Percentiles rank a stretch among this genome's conserved stretches.
These are phyloP conservation scores for Sarocladium brachiariae DNA, from an alignment of 2,329 filamentous ascomycete species.

Conservation along the genomic window DNA sequence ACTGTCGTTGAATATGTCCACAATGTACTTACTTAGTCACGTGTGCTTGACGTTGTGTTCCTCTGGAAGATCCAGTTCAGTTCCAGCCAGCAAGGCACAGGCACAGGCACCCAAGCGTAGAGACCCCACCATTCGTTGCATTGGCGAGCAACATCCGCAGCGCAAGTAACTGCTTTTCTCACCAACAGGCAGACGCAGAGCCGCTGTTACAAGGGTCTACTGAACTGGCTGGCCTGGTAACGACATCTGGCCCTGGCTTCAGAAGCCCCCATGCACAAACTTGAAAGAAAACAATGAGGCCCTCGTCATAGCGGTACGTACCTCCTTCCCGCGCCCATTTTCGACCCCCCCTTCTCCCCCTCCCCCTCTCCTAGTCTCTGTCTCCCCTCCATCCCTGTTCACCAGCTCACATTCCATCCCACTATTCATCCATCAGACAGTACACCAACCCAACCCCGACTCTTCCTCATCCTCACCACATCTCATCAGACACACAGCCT, in stretches of 20 bases:
- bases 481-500: not conserved
- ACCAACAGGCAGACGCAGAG: not conserved
- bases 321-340: slow-evolving; percentile 3
- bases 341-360: not conserved
- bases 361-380: not conserved
- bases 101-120: too few relatives aligned
- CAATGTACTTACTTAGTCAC: too few relatives aligned
- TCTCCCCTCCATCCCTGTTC: not conserved
- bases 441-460: slow-evolving; percentile 3
- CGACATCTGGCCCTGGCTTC: not conserved
- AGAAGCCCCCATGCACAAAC: not conserved
- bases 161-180: not conserved
- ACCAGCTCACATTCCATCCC: not conserved
- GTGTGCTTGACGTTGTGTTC: too few relatives aligned
- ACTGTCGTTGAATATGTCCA: too few relatives aligned
- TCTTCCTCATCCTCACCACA: slow-evolving; percentile 9
- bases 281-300: not conserved
- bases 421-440: not conserved
- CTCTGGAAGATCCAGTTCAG: too few relatives aligned
- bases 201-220: not conserved
- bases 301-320: slow-evolving; percentile 8
- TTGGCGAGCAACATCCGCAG: not conserved
- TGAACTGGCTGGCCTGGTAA: slow-evolving; percentile 5
- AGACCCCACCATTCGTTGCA: not conserved
- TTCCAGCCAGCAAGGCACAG: too few relatives aligned